Evolutionary conservation across 306 rosid genomes (phyloP), one percentile per base, ranked within the genome.

Genomic region (Cicer chorassanicum): DNA sequence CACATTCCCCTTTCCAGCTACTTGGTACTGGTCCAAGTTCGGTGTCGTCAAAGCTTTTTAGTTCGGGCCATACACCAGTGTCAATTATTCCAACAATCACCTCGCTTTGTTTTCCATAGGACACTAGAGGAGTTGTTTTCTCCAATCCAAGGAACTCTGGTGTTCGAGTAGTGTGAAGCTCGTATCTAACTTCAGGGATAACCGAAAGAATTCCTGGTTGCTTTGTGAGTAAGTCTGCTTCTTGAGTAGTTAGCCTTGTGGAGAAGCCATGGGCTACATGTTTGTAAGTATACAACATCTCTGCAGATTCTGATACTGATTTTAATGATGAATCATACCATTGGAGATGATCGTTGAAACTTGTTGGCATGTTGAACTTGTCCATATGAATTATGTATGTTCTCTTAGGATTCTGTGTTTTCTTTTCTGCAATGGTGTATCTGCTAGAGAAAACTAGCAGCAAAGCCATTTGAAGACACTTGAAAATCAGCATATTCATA

Each of bases 41-140:
- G 0, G 76, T 67, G 78, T 94, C 98, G 5, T 81, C 79, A 16
- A 83, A 91, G 89, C 97, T 88, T 81, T 78, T 85, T 1, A 64
- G 68, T 82, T 93, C 98, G 0, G 98, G 96, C 94, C 97, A 93
- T 21, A 78, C 96, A n/a, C 98, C 98, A 0, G 97, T 88, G 86
- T 93, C 98, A 0, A 93, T 39, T 1, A 93, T 76, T 73, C 98
- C 98, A 4, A 93, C 66, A 42, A 91, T 66, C 78, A 93, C 97
- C 0, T 87, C 88, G 0, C 89, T 64, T 34, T 65, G 77, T 57
- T 70, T 69, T 2, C n/a, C 79, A 6, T 70, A 65, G 12, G 81
- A 45, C 0, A 83, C 84, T n/a, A 79, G 18, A 62, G 68, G 14
- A 60, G 74, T 24, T 6, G 19, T 19, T 13, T 61, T 87, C 15